Evolutionary conservation across 345 rosid genomes (phyloP).

Genomic region (Gossypium stocksii): DNA sequence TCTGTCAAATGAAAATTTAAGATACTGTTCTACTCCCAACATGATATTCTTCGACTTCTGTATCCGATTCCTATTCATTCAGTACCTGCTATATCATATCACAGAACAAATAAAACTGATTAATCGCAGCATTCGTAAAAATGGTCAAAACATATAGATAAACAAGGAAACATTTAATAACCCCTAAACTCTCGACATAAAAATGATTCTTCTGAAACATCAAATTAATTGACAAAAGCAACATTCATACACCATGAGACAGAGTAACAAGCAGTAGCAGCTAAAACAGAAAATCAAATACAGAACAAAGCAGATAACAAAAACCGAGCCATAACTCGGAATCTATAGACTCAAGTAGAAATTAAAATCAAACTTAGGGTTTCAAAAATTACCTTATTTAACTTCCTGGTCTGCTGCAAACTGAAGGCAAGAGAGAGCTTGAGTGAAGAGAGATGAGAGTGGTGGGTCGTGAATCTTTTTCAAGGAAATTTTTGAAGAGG

Average conservation of each 20-base stretch:
- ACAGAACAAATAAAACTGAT: neutral
- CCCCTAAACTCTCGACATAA: neutral
- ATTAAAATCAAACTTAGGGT: no score
- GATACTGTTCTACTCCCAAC: neutral
- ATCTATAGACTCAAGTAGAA: neutral
- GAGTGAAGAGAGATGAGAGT: no score
- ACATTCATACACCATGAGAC: neutral
- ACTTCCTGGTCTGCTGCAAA: no score
- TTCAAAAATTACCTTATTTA: no score
- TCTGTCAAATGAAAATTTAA: neutral
- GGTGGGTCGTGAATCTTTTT: no score
- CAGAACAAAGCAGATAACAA: neutral
- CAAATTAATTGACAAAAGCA: neutral
- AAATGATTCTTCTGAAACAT: neutral
- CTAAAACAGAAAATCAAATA: neutral
- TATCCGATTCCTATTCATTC: neutral
- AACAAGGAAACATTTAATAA: neutral
- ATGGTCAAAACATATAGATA: neutral
- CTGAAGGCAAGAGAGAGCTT: no score
- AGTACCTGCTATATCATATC: neutral
- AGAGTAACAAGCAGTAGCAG: no score
- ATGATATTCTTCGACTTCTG: neutral
- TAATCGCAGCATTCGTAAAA: neutral
- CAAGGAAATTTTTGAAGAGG: no score
- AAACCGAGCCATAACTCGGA: neutral